Evolutionary conservation across 2,329 filamentous ascomycete species (phyloP).

Genomic region (Alternaria infectoria): DNA sequence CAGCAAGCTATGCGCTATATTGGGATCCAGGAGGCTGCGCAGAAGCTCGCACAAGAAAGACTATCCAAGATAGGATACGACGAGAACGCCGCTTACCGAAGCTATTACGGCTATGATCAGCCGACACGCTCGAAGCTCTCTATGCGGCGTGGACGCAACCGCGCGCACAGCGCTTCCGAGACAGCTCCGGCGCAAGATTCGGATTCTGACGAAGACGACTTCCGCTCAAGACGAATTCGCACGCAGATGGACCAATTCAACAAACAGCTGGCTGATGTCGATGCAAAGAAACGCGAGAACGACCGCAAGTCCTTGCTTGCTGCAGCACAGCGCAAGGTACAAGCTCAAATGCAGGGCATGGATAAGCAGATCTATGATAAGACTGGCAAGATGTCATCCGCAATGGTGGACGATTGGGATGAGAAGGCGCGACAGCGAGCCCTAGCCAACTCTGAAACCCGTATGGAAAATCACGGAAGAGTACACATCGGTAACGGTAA

Average conservation of each 20-base stretch:
- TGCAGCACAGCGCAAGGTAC: conserved; percentile 85
- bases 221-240: conserved; percentile 74
- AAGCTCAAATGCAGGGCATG: conserved; percentile 76
- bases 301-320: conserved; percentile 79
- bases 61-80: conserved; percentile 81
- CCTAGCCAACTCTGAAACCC: conserved; percentile 66
- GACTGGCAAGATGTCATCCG: conserved; percentile 74
- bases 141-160: conserved; percentile 60
- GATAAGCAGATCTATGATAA: conserved; percentile 80
- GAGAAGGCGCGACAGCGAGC: conserved; percentile 74
- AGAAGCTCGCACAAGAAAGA: conserved; percentile 83
- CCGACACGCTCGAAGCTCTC: conserved; percentile 60
- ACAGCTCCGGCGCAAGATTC: conserved; percentile 42
- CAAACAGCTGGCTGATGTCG: conserved; percentile 69
- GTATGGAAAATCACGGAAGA: conserved; percentile 63
- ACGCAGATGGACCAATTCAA: conserved; percentile 81
- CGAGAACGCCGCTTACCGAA: conserved; percentile 68
- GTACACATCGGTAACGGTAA: conserved; percentile 80
- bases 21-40: conserved; percentile 83
- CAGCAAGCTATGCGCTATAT: conserved; percentile 59
- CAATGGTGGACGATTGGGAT: conserved; percentile 78
- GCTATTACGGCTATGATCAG: conserved; percentile 73
- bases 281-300: conserved; percentile 73
- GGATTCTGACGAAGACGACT: conserved; percentile 62
- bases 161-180: conserved; percentile 70